Base-by-base conservation (phyloP, 2,329 filamentous ascomycete species). In the Fusarium sulawesiense region DNA sequence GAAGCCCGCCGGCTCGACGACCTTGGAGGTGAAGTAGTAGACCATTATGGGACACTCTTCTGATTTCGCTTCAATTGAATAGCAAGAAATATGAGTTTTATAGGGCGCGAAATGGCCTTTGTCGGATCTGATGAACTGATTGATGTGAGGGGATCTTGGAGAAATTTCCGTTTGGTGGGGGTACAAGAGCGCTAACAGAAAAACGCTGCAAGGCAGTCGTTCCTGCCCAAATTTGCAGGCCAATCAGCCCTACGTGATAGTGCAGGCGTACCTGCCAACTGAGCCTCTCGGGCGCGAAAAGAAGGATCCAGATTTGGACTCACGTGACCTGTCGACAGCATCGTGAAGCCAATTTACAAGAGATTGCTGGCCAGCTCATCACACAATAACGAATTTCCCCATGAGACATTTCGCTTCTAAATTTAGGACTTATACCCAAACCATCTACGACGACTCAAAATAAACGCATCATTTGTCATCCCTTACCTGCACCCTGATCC, bases 1-100 rank as follows among this genome's bases (percentile, higher is more conserved):
- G 78, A 91, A 94, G 44, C 93, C 95, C 32, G 93, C 79, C 3
- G 96, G 95, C 14, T 90, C 86, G 41, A 97, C 93, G 44, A 90
- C 89, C 66, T 88, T 95, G 27, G 95, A 98, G 2, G 90, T 96
- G 80, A 96, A 98, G 81, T 98, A 98, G 83, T 92, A 97, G 48
- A 99, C 96, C 96, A 99, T 97, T 4, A 51, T 14, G 7, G 4
- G 5, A 2, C 2, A 18, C 1, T 47, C 4, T 11, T 0, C 6
- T 6, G 7, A n/a, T n/a, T 6, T 37, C 1, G 10, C 10, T 9
- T 4, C 3, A 10, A 16, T 27, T 2, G 7, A 18, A 21, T 6
- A 10, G 11, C 11, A 30, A 16, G 2, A 11, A 20, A 27, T 5
- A 11, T 6, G 3, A 18, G 20, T 46, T 20, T 23, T 11, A 21